Base-by-base conservation (phyloP, 768 basidiomycete genomes). In the Phylloporus rhodoxanthus region DNA sequence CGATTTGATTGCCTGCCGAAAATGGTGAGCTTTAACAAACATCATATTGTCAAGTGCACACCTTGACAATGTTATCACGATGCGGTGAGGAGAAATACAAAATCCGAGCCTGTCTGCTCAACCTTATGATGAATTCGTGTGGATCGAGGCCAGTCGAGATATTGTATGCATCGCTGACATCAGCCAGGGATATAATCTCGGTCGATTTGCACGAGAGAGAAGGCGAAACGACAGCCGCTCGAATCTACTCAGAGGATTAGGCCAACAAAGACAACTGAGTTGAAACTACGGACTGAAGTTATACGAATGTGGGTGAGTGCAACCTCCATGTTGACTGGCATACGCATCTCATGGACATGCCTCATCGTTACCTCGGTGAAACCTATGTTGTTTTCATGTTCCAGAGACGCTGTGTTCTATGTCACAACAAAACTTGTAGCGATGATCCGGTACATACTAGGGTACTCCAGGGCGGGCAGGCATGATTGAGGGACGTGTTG, bases 121-220 rank as follows among this genome's bases (percentile, higher is more conserved):
- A 77, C 38, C 90, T 78, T 53, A 92, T 81, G 53, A 91, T 85
- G 59, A 93, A 92, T 60, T 92, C 87, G 47, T 84, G 62, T n/a
- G 74, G 72, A 45, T 91, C 87, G 14, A 82, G 78, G 7, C 87
- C 86, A 14, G 83, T 86, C 2, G 83, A 80, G 19, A 91, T 81
- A 39, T 86, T 87, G 67, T 91, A 87, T 1, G 90, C 79, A 57
- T 96, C 92, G 68, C 89, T 90, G 54, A 96, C 78, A 51, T 94
- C 91, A 4, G 77, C 69, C 21, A 93, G 68, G 6, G 81, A 77
- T 47, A 94, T 82, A 47, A 95, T 81, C 58, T 96, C 92, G 1
- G 85, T 87, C 2, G 87, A 81, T 68, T 82, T 81, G 68, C 87
- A 87, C 9, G 81, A 76, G 43, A 91, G 68, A 0, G 73, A 70